A percentile compares a stretch with the other conserved stretches of the same genome.
Conservation (phyloP, 1,139 yeast genomes). For the Blastobotrys niveus region DNA sequence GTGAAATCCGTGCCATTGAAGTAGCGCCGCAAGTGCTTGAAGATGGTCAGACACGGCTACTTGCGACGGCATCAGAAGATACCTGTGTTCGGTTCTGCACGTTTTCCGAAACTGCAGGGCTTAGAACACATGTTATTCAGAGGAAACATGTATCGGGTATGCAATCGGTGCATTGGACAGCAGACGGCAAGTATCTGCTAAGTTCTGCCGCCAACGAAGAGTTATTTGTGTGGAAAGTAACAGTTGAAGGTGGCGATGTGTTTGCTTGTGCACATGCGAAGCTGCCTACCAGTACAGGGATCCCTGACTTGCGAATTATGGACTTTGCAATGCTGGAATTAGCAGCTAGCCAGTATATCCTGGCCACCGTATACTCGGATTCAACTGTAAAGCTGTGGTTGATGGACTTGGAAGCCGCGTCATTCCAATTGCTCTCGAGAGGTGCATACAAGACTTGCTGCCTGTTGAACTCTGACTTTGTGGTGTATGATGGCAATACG, state of each 20-base stretch:
- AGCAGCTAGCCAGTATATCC: slow-evolving; percentile 26
- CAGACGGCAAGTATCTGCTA: slow-evolving; percentile 45
- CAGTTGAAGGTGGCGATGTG: slow-evolving; percentile 21
- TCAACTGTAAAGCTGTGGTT: slow-evolving; percentile 67
- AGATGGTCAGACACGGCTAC: slow-evolving; percentile 30
- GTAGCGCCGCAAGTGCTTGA: slow-evolving; percentile 27
- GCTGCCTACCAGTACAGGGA: slow-evolving; percentile 40
- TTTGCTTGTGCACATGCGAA: slow-evolving; percentile 17
- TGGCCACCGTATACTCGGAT: slow-evolving; percentile 77
- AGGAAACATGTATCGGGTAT: slow-evolving; percentile 85
- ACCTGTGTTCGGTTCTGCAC: slow-evolving; percentile 62
- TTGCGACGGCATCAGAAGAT: slow-evolving; percentile 83
- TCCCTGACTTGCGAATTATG: slow-evolving; percentile 86
- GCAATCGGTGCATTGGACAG: slow-evolving; percentile 63
- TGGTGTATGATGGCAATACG: slow-evolving; percentile 32
- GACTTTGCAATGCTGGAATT: slow-evolving; percentile 45
- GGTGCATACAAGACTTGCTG: slow-evolving; percentile 71
- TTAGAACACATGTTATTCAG: slow-evolving; percentile 53
- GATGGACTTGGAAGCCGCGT: slow-evolving; percentile 39
- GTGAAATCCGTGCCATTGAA: slow-evolving; percentile 51
- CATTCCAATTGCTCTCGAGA: slow-evolving; percentile 42
- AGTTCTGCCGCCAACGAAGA: slow-evolving; percentile 90
- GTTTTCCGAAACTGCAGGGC: slow-evolving; percentile 39
- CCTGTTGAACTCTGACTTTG: slow-evolving; percentile 53
- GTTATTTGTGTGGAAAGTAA: slow-evolving; percentile 67